Percentiles rank a stretch among this genome's conserved stretches.
Conservation (phyloP, 2,329 filamentous ascomycete genomes). For the Lizonia empirigonia region DNA sequence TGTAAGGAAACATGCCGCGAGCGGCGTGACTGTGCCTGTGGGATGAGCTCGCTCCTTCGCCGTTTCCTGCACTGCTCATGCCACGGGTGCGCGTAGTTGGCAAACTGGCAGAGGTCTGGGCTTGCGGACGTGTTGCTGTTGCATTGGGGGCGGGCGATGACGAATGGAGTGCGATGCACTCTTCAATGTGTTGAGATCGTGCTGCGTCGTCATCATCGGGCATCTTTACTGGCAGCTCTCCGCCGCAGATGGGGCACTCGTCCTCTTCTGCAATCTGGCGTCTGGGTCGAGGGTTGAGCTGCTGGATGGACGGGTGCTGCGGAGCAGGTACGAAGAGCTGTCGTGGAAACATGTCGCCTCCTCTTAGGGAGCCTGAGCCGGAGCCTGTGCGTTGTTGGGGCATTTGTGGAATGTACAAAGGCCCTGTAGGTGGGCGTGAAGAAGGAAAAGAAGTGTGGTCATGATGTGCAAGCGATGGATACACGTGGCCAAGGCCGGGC, state of each 20-base stretch:
- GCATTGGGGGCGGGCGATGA: conserved; percentile 26
- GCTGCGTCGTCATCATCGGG: conserved; percentile 46
- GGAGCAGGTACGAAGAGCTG: conserved; percentile 18
- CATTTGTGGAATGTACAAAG: conserved; percentile 1
- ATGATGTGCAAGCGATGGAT: conserved; percentile 18
- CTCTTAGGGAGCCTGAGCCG: conserved; percentile 18
- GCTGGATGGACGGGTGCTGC: conserved; percentile 18
- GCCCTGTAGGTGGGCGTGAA: conserved; percentile 14
- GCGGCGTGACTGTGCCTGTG: conserved; percentile 34
- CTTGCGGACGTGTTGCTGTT: conserved; percentile 6
- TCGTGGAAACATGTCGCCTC: conserved; percentile 26
- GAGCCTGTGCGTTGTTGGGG: conserved; percentile 15
- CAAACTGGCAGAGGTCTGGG: conserved; percentile 34
- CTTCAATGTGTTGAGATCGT: conserved; percentile 53
- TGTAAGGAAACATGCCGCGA: conserved; percentile 57
- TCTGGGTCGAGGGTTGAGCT: conserved; percentile 29
- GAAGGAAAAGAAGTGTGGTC: conserved; percentile 19
- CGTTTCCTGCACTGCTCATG: conserved; percentile 38
- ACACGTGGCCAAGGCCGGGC: conserved; percentile 19
- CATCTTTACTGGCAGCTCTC: conserved; percentile 65
- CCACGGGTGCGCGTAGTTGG: conserved; percentile 40
- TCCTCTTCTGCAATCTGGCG: conserved; percentile 67
- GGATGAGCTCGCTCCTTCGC: conserved; percentile 32
- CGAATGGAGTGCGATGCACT: conserved; percentile 48
- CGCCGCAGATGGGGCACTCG: conserved; percentile 77